Evolutionary conservation across 2,329 filamentous ascomycete species (phyloP).

Genomic region (Penicillium sp.): DNA sequence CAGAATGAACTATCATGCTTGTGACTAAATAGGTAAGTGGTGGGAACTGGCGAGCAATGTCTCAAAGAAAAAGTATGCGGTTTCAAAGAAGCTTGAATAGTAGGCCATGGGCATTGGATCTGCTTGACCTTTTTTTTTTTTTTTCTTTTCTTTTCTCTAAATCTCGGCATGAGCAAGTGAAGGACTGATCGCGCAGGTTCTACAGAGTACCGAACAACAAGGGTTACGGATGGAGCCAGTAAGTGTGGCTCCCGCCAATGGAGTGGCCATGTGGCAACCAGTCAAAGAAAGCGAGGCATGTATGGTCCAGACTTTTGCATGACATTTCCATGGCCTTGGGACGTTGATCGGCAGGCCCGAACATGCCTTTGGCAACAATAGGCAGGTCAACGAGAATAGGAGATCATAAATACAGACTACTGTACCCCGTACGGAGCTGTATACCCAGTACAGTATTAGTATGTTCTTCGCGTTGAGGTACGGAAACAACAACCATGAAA

Average conservation of each 20-base stretch:
- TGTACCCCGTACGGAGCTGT: no score
- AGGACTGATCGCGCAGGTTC: background rate
- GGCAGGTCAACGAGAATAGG: constrained; percentile 17
- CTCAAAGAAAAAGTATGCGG: background rate
- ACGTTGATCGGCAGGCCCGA: constrained; percentile 14
- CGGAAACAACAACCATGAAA: constrained; percentile 12
- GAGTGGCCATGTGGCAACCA: constrained; percentile 1
- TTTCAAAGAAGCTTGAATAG: background rate
- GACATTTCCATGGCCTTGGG: background rate
- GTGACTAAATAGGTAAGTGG: background rate
- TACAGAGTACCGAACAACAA: background rate
- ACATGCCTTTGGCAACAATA: constrained; percentile 11
- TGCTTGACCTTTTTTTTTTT: background rate
- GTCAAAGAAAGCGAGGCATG: background rate
- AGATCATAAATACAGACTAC: no score
- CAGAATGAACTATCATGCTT: background rate
- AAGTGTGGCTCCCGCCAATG: constrained; percentile 4
- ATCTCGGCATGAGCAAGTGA: background rate
- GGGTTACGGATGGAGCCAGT: background rate
- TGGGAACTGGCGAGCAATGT: background rate
- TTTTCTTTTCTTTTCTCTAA: no score
- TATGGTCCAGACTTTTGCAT: constrained; percentile 4
- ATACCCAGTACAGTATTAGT: no score
- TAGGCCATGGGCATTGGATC: background rate
- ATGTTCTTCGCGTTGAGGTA: background rate